Evolutionary conservation across 106 monocot genomes (phyloP), one percentile per base, ranked within the genome.

Genomic region (Dioscorea dumetorum): DNA sequence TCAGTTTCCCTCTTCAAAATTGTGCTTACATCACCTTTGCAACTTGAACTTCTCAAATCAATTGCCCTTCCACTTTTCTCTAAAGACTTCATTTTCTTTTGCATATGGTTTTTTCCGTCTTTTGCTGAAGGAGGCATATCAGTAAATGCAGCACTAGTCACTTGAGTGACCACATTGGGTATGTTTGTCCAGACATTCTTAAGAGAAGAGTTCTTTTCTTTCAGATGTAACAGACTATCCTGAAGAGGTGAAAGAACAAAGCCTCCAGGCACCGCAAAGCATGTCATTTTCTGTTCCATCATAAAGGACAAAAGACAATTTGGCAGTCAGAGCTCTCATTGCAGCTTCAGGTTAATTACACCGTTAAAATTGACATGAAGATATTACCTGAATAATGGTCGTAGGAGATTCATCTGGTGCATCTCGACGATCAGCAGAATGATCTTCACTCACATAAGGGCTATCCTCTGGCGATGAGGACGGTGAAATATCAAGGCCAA

Each of bases 401-500:
- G 28, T 72, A 7, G 90, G 93, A 82, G 93, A 86, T 78, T 84
- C 88, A 69, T 72, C 58, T 50, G 80, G 72, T 4, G 34, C n/a
- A 61, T 65, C 73, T 48, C 17, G 63, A 72, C 66, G 53, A 33
- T 68, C 83, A 33, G 70, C 68, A 77, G 79, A 80, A 16, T 63
- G 69, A 35, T 77, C 84, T 33, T 60, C 78, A 74, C 70, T 74
- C 18, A 59, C 74, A 63, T 64, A 68, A 50, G 80, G 70, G 77
- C 81, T 84, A 49, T 83, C 88, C 33, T 88, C 90, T 3, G 51
- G 64, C 14, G 93, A 87, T 52, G 83, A 86, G 64, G 86, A 84
- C 61, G 93, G 86, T 70, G 88, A 88, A 71, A 79, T 70, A 71
- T 86, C 90, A 31, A 94, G 81, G 24, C 93, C 93, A 74, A 94